Base-by-base conservation (phyloP, 257 asterid genomes). In the Ilex asprella region DNA sequence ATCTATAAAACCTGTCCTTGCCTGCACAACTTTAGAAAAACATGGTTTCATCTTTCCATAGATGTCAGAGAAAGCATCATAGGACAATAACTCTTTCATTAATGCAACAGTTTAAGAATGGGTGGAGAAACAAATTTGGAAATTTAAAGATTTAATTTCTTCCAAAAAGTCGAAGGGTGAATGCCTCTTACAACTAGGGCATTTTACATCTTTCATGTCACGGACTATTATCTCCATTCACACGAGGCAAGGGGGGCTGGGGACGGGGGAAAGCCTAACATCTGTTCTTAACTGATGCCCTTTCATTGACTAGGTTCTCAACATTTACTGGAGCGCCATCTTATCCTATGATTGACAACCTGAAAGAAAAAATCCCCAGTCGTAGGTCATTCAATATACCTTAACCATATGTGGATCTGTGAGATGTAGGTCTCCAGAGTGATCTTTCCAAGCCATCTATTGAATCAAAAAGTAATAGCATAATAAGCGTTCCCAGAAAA, bases 361-460 rank as follows among this genome's bases (percentile, higher is more conserved):
- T 6, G 7, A 41, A 6, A 41, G 47, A 6, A 11, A 41, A 41
- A 6, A 41, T 1, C 7, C 30, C 16, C 31, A 15, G 15, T 21
- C 27, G 27, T 21, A 21, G 27, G 27, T 52, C 41, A 59, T 52
- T 50, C 31, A 39, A 54, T 82, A 62, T 74, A 91, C 96, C 97
- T 87, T 69, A 91, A 78, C 97, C 95, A 91, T 77, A 91, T 87
- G 69, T 91, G 95, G 70, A 87, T 77, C 79, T 91, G 97, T 6
- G 86, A 80, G 75, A 91, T 91, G 55, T 91, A 91, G 14, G 97
- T 91, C 79, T 91, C 96, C 80, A 91, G 67, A 55, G 97, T 90
- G 78, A 90, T 56, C 83, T 85, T 90, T 67, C 97, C 97, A 27
- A 90, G 96, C 97, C 97, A 91, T 75, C 96, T 91, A 63, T 63